Evolutionary conservation across 257 asterid genomes (phyloP), one percentile per base, ranked within the genome.

Genomic region (Capsicum baccatum): DNA sequence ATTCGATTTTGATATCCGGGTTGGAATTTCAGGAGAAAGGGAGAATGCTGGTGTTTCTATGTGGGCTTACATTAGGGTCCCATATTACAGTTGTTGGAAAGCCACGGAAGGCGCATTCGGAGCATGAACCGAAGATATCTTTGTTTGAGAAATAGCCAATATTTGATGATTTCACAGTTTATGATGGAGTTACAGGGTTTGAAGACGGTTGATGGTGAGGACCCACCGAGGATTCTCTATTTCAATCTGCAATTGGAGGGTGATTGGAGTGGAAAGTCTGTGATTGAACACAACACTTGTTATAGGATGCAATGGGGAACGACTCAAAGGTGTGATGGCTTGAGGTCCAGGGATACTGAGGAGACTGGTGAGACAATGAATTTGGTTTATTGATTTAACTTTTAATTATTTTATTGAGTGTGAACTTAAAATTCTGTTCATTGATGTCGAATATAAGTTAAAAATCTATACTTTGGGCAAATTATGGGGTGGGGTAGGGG

Each of bases 221-320:
- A 26, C 80, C 99, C 99, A 0, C 99, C 99, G 2, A 90, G 98
- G 89, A 93, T 94, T 57, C 84, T 95, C 89, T 97, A 95, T 91
- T 88, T 94, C 11, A 95, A 95, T 87, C 99, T 97, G 0, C 63
- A 97, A 81, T 87, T 95, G 90, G 93, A 91, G 79, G 99, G 99
- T 82, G 99, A 96, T 91, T 96, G 98, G 98, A 93, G 97, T 86
- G 98, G 95, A 64, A 92, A 89, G 88, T 97, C 99, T 48, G 98
- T 96, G 70, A 94, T 93, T 79, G 99, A 94, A 93, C 94, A 90
- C 84, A 96, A 96, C 83, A 96, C 98, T 67, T 96, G 99, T 88
- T 96, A 94, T 57, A 91, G 99, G 84, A 93, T 92, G 98, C 98
- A 96, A 84, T 96, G 99, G 99, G 99, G 99, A 17, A 88, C 96